A percentile compares a stretch with the other conserved stretches of the same genome.
Conservation (phyloP, 1,284 basidiomycete genomes). For the Melampsora larici-populina region DNA sequence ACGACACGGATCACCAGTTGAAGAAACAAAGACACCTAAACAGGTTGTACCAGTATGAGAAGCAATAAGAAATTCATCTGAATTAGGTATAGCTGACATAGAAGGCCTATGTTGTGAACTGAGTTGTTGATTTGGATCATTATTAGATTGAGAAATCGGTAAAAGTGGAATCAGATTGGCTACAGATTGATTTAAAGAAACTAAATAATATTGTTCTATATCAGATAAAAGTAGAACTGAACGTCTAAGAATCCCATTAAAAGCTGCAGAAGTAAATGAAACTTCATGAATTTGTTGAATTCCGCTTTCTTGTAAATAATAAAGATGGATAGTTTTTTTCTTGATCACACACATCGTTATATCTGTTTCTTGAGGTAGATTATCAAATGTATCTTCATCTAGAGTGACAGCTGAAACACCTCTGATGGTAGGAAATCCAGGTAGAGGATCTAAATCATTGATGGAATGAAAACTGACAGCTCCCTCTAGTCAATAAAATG, state of each 20-base stretch:
- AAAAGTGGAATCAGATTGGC: constrained; percentile 21
- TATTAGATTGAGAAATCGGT: constrained; percentile 28
- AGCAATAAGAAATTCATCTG: constrained; percentile 35
- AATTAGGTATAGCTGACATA: constrained; percentile 37
- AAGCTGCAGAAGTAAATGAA: constrained; percentile 31
- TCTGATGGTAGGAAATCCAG: constrained; percentile 26
- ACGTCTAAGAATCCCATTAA: constrained; percentile 29
- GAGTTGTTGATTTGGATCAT: not conserved
- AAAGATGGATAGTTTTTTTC: constrained; percentile 31
- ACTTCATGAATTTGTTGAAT: constrained; percentile 30
- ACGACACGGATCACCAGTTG: constrained; percentile 38
- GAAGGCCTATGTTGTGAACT: constrained; percentile 41
- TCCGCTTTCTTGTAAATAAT: constrained; percentile 11
- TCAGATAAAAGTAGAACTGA: constrained; percentile 36
- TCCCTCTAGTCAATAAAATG: constrained; percentile 14
- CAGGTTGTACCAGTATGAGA: constrained; percentile 40
- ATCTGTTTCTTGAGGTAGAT: not conserved
- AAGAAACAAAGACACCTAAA: constrained; percentile 40
- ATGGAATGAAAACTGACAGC: constrained; percentile 34
- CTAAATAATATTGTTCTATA: constrained; percentile 35
- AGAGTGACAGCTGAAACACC: constrained; percentile 37
- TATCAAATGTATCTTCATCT: constrained; percentile 31
- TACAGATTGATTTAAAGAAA: constrained; percentile 24
- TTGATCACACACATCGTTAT: constrained; percentile 38
- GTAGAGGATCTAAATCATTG: constrained; percentile 13